A percentile compares a stretch with the other conserved stretches of the same genome.
phyloP scores from a whole-genome alignment of 2,329 filamentous ascomycete species.

The Fusarium coffeatum region DNA sequence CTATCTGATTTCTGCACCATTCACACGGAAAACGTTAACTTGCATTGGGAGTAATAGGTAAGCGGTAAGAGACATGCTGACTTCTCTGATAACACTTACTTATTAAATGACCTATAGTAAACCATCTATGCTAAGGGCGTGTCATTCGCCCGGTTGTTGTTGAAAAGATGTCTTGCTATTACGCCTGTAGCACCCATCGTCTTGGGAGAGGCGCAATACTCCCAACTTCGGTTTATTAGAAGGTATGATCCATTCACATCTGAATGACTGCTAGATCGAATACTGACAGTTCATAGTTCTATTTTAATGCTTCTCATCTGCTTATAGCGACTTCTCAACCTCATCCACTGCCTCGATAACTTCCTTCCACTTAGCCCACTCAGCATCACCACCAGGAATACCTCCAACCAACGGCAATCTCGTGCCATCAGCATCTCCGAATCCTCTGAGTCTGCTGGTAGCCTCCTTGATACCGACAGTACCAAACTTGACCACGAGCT shows the following conservation, averaged over 20 bases:
- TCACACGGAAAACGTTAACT: neutral
- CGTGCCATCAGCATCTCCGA: slow-evolving; percentile 69
- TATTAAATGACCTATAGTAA: neutral
- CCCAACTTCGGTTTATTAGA: neutral
- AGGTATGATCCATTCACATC: neutral
- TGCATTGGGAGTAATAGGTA: neutral
- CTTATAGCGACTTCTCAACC: slow-evolving; percentile 52
- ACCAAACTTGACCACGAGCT: slow-evolving; percentile 69
- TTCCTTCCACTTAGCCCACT: slow-evolving; percentile 67
- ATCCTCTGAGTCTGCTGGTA: slow-evolving; percentile 66
- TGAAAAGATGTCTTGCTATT: fast-evolving
- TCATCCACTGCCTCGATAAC: slow-evolving; percentile 58
- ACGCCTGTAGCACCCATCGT: fast-evolving
- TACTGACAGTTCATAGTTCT: neutral
- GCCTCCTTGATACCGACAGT: slow-evolving; percentile 75
- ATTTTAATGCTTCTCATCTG: neutral
- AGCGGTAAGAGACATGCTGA: neutral
- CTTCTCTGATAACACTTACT: neutral
- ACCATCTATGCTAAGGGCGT: slow-evolving; percentile 43
- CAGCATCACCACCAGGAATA: slow-evolving; percentile 66
- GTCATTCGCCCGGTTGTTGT: slow-evolving; percentile 43
- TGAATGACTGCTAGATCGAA: neutral
- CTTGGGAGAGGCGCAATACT: neutral
- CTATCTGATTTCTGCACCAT: neutral
- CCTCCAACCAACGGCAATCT: slow-evolving; percentile 69